phyloP scores from a whole-genome alignment of 2,329 filamentous ascomycete species.

The Chaetomiaceae sp. region DNA sequence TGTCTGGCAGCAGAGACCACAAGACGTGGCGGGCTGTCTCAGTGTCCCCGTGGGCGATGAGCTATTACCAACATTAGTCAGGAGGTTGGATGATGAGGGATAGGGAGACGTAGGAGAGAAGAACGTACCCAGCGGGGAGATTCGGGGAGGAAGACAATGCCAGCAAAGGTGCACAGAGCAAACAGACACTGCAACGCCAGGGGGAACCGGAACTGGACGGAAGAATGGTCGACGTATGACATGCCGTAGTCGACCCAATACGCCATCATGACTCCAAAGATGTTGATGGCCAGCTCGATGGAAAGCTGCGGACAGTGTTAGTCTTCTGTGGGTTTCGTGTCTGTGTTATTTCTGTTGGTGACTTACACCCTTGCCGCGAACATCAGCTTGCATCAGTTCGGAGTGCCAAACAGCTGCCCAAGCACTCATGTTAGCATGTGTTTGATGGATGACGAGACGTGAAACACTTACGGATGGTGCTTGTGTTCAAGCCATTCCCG shows the following conservation, averaged over 20 bases:
- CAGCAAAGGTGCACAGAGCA: background rate
- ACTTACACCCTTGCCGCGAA: slow-evolving; percentile 2
- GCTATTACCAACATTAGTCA: background rate
- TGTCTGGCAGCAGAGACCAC: background rate
- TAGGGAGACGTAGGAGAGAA: too few species aligned
- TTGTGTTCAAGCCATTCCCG: background rate
- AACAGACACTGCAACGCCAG: background rate
- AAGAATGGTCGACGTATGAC: background rate
- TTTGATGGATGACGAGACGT: too few species aligned
- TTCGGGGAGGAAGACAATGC: background rate
- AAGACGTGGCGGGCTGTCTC: background rate
- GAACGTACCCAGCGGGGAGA: background rate
- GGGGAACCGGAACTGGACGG: background rate
- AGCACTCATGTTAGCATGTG: background rate
- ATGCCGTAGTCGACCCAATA: slow-evolving; percentile 1
- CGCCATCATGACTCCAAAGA: background rate
- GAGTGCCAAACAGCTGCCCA: background rate
- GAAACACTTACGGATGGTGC: background rate
- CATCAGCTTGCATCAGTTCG: background rate
- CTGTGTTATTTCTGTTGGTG: too few species aligned
- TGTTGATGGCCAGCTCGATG: background rate
- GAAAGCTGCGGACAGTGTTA: background rate
- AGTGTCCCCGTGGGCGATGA: background rate
- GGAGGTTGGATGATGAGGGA: too few species aligned
- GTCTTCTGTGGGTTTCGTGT: too few species aligned